Conservation (phyloP, 345 rosid species). For the Microcos paniculata region DNA sequence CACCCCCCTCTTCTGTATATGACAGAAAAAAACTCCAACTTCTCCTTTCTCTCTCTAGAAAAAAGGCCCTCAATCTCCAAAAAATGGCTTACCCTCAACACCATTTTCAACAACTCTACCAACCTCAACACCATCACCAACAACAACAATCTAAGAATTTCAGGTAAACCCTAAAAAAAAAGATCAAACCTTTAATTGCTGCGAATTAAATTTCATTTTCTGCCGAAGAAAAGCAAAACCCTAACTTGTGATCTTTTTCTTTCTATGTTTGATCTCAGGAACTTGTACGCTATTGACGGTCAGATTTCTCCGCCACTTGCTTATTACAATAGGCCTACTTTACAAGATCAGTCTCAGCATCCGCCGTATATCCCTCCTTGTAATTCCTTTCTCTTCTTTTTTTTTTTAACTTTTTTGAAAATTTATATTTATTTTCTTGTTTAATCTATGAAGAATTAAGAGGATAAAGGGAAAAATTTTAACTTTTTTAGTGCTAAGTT, state of each 20-base stretch:
- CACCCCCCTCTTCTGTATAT: not conserved
- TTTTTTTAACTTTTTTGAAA: not conserved
- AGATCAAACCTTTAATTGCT: not conserved
- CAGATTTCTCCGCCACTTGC: slow-evolving; percentile 53
- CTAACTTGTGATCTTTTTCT: not conserved
- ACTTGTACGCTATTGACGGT: slow-evolving; percentile 40
- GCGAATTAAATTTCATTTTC: not conserved
- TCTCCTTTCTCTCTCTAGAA: slow-evolving; percentile 15
- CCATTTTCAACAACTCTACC: slow-evolving; percentile 40
- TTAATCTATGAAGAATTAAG: not conserved
- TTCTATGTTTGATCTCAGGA: slow-evolving; percentile 29
- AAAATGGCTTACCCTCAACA: slow-evolving; percentile 65
- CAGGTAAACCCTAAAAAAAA: slow-evolving; percentile 36
- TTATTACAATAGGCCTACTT: slow-evolving; percentile 32
- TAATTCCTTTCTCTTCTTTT: slow-evolving; percentile 25
- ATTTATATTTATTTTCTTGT: not conserved
- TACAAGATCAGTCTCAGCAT: slow-evolving; percentile 71
- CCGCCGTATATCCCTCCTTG: slow-evolving; percentile 87
- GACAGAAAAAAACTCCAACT: not conserved
- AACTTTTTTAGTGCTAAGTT: not conserved
- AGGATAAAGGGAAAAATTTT: not conserved
- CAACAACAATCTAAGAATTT: slow-evolving; percentile 47
- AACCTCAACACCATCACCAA: slow-evolving; percentile 32
- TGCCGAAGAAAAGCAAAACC: not conserved
- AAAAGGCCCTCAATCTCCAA: not conserved